phyloP scores from a whole-genome alignment of 2,329 filamentous ascomycete genomes.

The Pleochaeta shiraiana region DNA sequence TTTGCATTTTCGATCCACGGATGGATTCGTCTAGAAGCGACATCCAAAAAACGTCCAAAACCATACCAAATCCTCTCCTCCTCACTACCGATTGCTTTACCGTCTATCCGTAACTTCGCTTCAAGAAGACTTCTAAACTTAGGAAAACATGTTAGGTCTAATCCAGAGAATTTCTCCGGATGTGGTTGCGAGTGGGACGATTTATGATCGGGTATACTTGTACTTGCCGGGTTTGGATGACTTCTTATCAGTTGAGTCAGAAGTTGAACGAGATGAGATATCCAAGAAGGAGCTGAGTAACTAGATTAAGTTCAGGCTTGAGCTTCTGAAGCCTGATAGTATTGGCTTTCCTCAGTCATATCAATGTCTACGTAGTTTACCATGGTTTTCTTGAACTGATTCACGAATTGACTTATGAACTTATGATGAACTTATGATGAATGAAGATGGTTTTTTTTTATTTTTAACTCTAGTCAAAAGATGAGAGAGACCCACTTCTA shows the following conservation, averaged over 20 bases:
- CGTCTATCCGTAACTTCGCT: background rate
- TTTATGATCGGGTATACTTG: background rate
- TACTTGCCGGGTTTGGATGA: background rate
- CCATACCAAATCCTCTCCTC: background rate
- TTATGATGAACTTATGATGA: background rate
- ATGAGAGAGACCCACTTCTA: background rate
- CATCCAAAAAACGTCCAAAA: background rate
- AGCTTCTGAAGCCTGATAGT: background rate
- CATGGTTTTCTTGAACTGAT: background rate
- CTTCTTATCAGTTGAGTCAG: background rate
- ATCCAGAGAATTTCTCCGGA: background rate
- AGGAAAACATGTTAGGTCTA: background rate
- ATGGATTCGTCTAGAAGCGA: background rate
- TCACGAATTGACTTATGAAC: background rate
- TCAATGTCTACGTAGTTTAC: background rate
- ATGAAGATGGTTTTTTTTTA: background rate
- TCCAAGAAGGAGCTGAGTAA: background rate
- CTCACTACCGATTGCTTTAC: background rate
- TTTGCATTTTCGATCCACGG: background rate
- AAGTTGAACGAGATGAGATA: background rate
- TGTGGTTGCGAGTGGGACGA: background rate
- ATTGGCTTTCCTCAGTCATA: background rate
- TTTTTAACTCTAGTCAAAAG: background rate
- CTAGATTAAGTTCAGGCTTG: background rate
- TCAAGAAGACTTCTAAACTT: background rate